Evolutionary conservation across 768 basidiomycete genomes (phyloP), one percentile per base, ranked within the genome.

Genomic region (Exsudoporus frostii): DNA sequence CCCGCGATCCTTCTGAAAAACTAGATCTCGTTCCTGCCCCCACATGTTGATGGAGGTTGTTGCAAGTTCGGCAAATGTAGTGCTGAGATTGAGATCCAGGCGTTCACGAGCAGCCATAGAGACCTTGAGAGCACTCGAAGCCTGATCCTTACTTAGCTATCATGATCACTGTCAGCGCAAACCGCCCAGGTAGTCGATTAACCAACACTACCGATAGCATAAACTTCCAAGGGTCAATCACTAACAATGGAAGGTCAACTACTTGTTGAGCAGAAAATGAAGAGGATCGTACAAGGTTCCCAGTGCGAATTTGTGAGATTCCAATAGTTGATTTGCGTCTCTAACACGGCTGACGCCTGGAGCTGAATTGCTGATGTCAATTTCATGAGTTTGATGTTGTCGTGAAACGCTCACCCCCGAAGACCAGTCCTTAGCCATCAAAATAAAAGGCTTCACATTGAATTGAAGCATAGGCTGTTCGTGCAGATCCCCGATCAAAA

Each of bases 231-330:
- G 97, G 97, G 65, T 99, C 97, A 56, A 96, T 91, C 49, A 99
- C 88, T 91, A 43, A 37, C 13, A 15, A 24, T 0, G 20, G 15
- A 50, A 48, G 30, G 24, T 71, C 50, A 72, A 36, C 17, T 27
- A 4, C 6, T 9, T 43, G 29, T 45, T 43, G 27, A 38, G 19
- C 5, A n/a, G 27, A 41, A 41, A 32, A 45, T 8, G 33, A 59
- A 38, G 50, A 13, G 1, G 72, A 45, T 36, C 85, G 57, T 65
- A 90, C 89, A 68, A 29, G 97, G 96, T 71, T 98, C 97, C 93
- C 97, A 99, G 64, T 98, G 93, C 44, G 97, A 98, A 65, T 97
- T 98, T 22, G 87, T 86, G 45, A 98, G 71, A 69, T 99, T 99
- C 92, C 93, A 99, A 64, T 97, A 99, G 54, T 85, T 92, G 67